Evolutionary conservation across 2,329 filamentous ascomycete species (phyloP), one percentile per base, ranked within the genome.

Genomic region (Cadophora gregata): DNA sequence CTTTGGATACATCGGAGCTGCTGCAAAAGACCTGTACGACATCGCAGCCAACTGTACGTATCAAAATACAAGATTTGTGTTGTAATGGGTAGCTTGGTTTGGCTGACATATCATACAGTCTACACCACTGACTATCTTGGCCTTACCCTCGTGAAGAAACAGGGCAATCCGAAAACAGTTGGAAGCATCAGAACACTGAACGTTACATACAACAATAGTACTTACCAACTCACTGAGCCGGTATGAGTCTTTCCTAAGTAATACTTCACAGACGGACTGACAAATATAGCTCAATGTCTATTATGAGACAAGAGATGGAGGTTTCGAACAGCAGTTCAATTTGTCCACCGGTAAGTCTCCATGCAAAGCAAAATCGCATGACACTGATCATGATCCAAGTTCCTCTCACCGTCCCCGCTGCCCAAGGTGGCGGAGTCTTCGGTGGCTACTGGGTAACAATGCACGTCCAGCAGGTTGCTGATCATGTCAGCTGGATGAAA

Each of bases 371-470:
- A 42, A 42, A 3, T 16, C 5, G 38, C 3, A 19, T 42, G 38
- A 42, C 19, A 42, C 7, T 42, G 38, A 42, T 6, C 8, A 42
- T 12, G 19, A 3, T 21, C 14, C 10, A 27, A 60, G 58, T 48
- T 4, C 58, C 58, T 8, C 58, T 60, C 38, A 24, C 24, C 16
- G 58, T 60, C 6, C 58, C 58, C 19, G 36, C 58, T 8, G 58
- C 58, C 12, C 58, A 60, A n/a, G 58, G 38, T 14, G 58, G 58
- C 19, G 58, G 58, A 29, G 24, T 47, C 21, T 60, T 60, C 8
- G 58, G 58, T 31, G 58, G 58, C 21, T 60, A 60, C 58, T 60
- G 58, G 58, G 58, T 60, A 16, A 60, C 58, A 4, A 47, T 60
- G 58, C 58, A 47, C 24, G 25, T 47, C 25, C 38, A 47, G 42